Evolutionary conservation across 2,329 filamentous ascomycete genomes (phyloP).

Genomic region (Exophiala bonariae): DNA sequence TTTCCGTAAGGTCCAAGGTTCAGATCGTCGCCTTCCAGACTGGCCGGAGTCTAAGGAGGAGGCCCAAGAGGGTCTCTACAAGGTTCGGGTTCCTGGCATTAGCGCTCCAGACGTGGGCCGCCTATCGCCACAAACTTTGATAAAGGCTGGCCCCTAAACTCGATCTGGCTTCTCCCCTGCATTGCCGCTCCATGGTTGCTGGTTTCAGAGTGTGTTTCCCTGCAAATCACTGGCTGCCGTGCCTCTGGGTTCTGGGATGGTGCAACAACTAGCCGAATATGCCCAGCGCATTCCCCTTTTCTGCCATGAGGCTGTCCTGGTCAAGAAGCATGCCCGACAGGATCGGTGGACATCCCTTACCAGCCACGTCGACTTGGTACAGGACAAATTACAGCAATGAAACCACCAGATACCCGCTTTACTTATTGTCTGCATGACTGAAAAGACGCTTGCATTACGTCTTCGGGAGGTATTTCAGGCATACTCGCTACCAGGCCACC

Average conservation of each 20-base stretch:
- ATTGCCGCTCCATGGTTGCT: slow-evolving; percentile 1
- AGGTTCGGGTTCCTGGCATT: slow-evolving; percentile 22
- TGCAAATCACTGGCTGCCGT: no score
- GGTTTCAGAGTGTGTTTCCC: background rate
- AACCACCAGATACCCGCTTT: no score
- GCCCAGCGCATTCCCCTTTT: no score
- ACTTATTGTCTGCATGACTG: no score
- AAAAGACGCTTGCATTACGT: no score
- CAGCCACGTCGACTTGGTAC: no score
- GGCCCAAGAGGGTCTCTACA: slow-evolving; percentile 2
- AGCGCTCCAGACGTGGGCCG: slow-evolving; percentile 8
- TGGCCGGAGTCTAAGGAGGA: background rate
- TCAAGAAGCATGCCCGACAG: no score
- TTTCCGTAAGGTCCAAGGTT: background rate
- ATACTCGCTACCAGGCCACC: background rate
- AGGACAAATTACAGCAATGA: no score
- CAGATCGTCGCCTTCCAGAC: background rate
- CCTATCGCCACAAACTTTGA: slow-evolving; percentile 1
- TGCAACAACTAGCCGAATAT: no score
- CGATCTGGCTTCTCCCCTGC: slow-evolving; percentile 7
- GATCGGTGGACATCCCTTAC: no score
- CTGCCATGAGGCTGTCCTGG: no score
- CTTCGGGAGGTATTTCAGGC: no score
- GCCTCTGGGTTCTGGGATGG: background rate
- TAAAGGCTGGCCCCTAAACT: slow-evolving; percentile 1